These are phyloP conservation scores for Clohesyomyces aquaticus DNA, from an alignment of 495 filamentous ascomycete species.

Conservation along the genomic window DNA sequence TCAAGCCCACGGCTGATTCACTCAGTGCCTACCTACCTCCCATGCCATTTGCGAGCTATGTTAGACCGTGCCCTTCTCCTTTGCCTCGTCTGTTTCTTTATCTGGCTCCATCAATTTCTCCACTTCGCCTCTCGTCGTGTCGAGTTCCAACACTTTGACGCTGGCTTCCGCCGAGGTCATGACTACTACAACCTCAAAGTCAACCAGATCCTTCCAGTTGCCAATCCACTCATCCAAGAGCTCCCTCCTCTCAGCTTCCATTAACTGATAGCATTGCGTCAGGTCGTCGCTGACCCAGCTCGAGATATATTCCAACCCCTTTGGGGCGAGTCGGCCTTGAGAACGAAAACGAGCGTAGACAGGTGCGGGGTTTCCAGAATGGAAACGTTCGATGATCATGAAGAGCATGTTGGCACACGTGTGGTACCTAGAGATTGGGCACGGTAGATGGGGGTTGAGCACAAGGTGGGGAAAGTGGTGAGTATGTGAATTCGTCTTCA, in stretches of 20 bases:
- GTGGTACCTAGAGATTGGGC: too few relatives aligned
- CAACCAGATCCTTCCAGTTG: slow-evolving; percentile 27
- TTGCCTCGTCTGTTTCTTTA: too few relatives aligned
- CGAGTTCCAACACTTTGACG: slow-evolving; percentile 7
- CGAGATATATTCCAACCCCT: slow-evolving; percentile 24
- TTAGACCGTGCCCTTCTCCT: too few relatives aligned
- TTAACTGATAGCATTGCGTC: slow-evolving; percentile 25
- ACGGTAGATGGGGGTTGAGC: not conserved
- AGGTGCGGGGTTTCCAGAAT: slow-evolving; percentile 2
- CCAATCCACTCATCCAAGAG: slow-evolving; percentile 27
- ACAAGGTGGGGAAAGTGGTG: too few relatives aligned
- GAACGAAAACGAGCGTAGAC: slow-evolving; percentile 21
- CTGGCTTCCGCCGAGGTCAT: slow-evolving; percentile 22
- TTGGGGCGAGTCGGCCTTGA: slow-evolving; percentile 21
- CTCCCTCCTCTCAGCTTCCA: slow-evolving; percentile 20
- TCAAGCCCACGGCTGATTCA: too few relatives aligned
- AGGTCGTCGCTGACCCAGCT: slow-evolving; percentile 31
- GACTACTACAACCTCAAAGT: slow-evolving; percentile 18
- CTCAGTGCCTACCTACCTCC: too few relatives aligned
- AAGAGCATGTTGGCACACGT: slow-evolving; percentile 25
- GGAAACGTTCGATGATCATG: slow-evolving; percentile 26
- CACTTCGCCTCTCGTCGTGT: too few relatives aligned
- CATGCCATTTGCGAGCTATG: too few relatives aligned
- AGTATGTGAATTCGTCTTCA: too few relatives aligned
- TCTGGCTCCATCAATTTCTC: not conserved